Evolutionary conservation across 805 yeast species (phyloP).

Genomic region (Saccharomycopsis sp.): DNA sequence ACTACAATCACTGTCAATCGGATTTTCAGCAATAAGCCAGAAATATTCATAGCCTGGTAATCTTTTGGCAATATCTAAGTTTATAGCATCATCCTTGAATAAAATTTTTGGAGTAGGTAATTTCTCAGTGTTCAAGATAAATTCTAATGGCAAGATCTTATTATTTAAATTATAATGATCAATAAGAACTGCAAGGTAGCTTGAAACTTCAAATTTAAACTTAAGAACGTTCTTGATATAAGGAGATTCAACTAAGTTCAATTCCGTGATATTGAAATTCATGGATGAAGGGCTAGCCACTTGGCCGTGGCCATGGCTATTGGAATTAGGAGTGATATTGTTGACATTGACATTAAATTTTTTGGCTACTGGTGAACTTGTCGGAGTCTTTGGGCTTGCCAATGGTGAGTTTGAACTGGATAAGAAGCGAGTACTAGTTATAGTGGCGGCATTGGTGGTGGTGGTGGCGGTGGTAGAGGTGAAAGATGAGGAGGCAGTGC

Average conservation of each 20-base stretch:
- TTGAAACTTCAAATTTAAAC: conserved; percentile 18
- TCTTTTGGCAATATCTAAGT: conserved; percentile 9
- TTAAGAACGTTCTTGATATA: conserved; percentile 20
- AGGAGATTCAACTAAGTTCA: conserved; percentile 16
- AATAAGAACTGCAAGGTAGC: conserved; percentile 12
- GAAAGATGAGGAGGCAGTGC: too few species aligned
- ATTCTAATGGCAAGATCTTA: conserved; percentile 8
- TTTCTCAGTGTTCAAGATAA: conserved; percentile 1
- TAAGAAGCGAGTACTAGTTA: background rate
- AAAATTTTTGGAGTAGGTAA: conserved; percentile 16
- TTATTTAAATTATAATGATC: conserved; percentile 13
- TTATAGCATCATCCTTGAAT: conserved; percentile 5
- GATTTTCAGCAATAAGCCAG: conserved; percentile 13
- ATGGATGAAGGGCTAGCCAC: background rate
- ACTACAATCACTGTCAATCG: conserved; percentile 4
- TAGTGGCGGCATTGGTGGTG: too few species aligned
- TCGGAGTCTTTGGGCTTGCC: conserved; percentile 11
- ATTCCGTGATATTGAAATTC: conserved; percentile 6
- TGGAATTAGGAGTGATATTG: background rate
- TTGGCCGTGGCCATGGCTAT: background rate
- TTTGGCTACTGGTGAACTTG: conserved; percentile 11
- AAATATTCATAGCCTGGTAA: conserved; percentile 17
- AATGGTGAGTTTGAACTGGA: conserved; percentile 7
- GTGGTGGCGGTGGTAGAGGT: too few species aligned
- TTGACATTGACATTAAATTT: conserved; percentile 5